Conservation (phyloP, 1,284 basidiomycete species). For the Trichosporon asahii region DNA sequence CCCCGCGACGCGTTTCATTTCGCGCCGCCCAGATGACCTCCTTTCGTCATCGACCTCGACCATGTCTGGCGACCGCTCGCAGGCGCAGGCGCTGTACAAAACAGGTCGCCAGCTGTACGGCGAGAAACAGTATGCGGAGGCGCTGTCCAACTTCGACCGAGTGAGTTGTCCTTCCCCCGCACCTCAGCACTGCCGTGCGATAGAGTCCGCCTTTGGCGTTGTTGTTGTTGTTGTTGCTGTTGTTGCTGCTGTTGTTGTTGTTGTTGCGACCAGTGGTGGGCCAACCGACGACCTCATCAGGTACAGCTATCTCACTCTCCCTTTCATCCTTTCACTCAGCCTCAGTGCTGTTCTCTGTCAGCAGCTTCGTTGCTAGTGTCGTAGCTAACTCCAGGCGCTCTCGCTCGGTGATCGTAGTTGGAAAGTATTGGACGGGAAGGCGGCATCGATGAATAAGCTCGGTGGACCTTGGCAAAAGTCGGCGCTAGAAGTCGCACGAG, state of each 20-base stretch:
- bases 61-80: constrained; percentile 12
- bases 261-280: not conserved
- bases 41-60: not conserved
- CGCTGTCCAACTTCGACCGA: constrained; percentile 27
- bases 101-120: constrained; percentile 19
- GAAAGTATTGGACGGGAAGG: constrained; percentile 31
- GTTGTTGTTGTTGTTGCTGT: not conserved
- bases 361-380: too few species aligned
- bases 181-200: not conserved
- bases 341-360: too few species aligned
- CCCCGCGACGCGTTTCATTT: not conserved
- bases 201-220: too few species aligned
- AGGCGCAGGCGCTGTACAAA: constrained; percentile 20
- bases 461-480: constrained; percentile 24
- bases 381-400: constrained; percentile 27
- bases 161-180: constrained; percentile 16
- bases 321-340: too few species aligned
- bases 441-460: constrained; percentile 30
- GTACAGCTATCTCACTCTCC: too few species aligned
- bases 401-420: constrained; percentile 28
- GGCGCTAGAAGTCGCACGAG: constrained; percentile 29
- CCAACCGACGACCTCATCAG: too few species aligned
- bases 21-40: not conserved
- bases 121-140: constrained; percentile 19
- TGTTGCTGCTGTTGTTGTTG: not conserved